These are phyloP conservation scores for Boletellus deceptivus DNA, from an alignment of 1,284 basidiomycete genomes.

Conservation along the genomic window DNA sequence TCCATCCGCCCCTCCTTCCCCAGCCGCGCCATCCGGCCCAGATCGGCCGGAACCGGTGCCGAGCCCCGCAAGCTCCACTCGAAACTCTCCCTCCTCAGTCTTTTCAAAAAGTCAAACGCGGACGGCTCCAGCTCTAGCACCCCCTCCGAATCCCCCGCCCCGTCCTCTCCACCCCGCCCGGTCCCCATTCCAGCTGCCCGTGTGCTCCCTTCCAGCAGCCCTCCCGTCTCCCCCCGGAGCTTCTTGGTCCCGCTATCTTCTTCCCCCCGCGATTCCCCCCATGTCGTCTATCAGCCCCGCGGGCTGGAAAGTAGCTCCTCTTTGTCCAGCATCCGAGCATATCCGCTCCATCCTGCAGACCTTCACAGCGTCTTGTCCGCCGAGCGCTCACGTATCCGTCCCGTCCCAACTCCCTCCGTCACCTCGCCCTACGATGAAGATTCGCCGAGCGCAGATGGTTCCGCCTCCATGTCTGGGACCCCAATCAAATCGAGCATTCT, in stretches of 20 bases:
- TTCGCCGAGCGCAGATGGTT: conserved; percentile 19
- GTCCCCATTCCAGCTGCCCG: conserved; percentile 20
- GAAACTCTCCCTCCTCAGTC: conserved; percentile 42
- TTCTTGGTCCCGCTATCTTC: conserved; percentile 24
- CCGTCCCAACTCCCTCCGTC: conserved; percentile 23
- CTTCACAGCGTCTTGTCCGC: conserved; percentile 32
- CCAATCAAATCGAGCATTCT: conserved; percentile 38
- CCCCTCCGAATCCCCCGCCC: conserved; percentile 27
- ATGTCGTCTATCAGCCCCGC: conserved; percentile 19
- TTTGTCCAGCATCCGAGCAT: conserved; percentile 25
- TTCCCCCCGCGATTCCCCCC: conserved; percentile 29
- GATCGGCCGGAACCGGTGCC: conserved; percentile 48
- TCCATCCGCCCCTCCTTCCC: conserved; percentile 17
- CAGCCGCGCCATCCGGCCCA: conserved; percentile 38
- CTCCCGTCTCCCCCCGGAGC: conserved; percentile 30
- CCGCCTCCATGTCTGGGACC: conserved; percentile 27
- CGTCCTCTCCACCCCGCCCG: conserved; percentile 22
- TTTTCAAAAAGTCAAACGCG: conserved; percentile 44
- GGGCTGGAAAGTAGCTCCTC: conserved; percentile 29
- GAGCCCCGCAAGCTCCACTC: conserved; percentile 40
- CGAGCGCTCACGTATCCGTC: conserved; percentile 31
- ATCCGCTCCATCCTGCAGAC: conserved; percentile 34
- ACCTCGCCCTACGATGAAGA: conserved; percentile 27
- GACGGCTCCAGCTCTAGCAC: conserved; percentile 38
- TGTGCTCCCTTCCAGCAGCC: conserved; percentile 7